Evolutionary conservation across 306 rosid genomes (phyloP), one percentile per base, ranked within the genome.

Genomic region (Benincasa hispida): DNA sequence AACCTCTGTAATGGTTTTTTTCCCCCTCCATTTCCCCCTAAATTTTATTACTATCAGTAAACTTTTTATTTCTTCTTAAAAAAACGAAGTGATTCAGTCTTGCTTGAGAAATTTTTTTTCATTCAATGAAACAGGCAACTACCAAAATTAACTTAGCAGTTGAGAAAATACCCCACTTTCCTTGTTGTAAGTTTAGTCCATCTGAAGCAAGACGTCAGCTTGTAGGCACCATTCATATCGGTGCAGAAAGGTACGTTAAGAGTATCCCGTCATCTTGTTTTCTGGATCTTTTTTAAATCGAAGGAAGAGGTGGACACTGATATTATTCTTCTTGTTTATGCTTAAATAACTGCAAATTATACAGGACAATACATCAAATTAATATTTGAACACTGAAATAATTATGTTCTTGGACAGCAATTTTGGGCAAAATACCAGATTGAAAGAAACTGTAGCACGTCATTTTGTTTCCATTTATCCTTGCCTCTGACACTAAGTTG

Each of bases 121-220:
- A 79, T 87, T 83, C 81, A 76, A 60, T 78, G 72, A 86, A 82
- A 81, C 88, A 94, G 99, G 95, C 86, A 75, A 92, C 97, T 18
- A 94, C 99, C 30, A 94, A 94, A 86, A 89, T 94, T 79, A 94
- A 94, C 72, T 70, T 94, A 57, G 99, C 97, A 10, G 97, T 89
- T 77, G 93, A 94, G 80, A 89, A 78, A 59, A 72, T 92, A 82
- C 99, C 99, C 77, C 86, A 90, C 73, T 94, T 94, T 80, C 60
- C 57, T 35, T 82, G 95, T 81, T 94, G 95, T 83, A 87, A 90
- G 73, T 56, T 77, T 69, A 53, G 84, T 61, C 83, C 84, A 80
- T 88, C 90, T 68, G 80, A 85, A 37, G 83, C 87, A 74, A 95
- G 93, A 75, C 95, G 96, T 28, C 96, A 92, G 88, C 99, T 92